A percentile compares a stretch with the other conserved stretches of the same genome.
Conservation (phyloP, 257 asterid species). For the Forsythia viridissima region DNA sequence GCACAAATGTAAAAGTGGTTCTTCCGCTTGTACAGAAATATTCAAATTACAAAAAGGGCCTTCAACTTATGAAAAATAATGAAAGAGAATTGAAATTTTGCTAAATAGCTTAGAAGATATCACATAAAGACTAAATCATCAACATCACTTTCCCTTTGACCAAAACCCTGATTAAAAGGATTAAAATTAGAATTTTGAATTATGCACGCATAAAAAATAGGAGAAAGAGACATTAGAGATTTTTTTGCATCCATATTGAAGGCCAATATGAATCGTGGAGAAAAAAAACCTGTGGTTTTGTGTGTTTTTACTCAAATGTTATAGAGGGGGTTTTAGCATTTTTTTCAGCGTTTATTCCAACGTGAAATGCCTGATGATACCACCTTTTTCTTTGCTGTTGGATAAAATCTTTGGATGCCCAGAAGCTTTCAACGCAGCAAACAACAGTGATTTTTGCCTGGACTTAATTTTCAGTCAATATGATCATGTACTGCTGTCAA, state of each 20-base stretch:
- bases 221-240: neutral
- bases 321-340: neutral
- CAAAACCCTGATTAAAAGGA: neutral
- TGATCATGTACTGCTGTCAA: slow-evolving; percentile 4
- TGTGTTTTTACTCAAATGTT: neutral
- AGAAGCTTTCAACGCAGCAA: neutral
- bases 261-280: neutral
- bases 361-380: neutral
- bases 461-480: neutral
- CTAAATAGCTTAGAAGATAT: neutral
- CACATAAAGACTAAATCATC: neutral
- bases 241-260: neutral
- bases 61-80: neutral
- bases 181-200: neutral
- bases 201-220: neutral
- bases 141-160: neutral
- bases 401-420: neutral
- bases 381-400: neutral
- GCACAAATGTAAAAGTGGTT: neutral
- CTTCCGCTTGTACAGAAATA: neutral
- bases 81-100: neutral
- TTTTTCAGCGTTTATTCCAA: neutral
- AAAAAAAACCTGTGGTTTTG: neutral
- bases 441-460: neutral
- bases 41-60: neutral